Percentiles rank a stretch among this genome's conserved stretches.
Conservation (phyloP, 1,284 basidiomycete genomes). For the Ganoderma meredithae region DNA sequence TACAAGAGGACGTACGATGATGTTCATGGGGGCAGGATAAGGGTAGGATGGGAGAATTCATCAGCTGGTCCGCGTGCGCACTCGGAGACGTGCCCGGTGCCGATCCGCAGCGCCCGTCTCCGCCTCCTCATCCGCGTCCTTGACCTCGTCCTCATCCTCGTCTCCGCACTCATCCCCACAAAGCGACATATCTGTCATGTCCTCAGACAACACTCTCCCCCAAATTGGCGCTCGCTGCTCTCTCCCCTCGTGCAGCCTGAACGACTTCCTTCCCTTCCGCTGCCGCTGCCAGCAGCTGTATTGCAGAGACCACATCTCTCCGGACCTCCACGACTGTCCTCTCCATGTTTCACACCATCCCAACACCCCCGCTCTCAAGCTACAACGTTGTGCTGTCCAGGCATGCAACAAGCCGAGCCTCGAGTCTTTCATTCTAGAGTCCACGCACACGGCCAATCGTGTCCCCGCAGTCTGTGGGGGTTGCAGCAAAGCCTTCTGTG, state of each 20-base stretch:
- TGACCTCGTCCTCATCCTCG: not conserved
- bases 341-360: conserved; percentile 21
- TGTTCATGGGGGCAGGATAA: conserved; percentile 63
- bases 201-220: conserved; percentile 6
- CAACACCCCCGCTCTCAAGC: conserved; percentile 37
- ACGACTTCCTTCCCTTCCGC: conserved; percentile 72
- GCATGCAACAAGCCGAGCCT: conserved; percentile 65
- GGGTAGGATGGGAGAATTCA: conserved; percentile 1
- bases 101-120: conserved; percentile 2
- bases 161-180: not conserved
- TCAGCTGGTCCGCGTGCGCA: not conserved
- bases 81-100: not conserved
- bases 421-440: conserved; percentile 45
- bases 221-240: conserved; percentile 64
- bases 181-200: conserved; percentile 17
- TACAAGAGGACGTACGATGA: conserved; percentile 59
- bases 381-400: conserved; percentile 56
- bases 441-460: conserved; percentile 38
- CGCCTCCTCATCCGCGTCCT: not conserved
- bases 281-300: conserved; percentile 61
- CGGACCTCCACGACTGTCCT: conserved; percentile 64
- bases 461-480: conserved; percentile 52
- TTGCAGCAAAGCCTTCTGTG: conserved; percentile 70
- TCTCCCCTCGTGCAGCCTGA: conserved; percentile 55
- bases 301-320: conserved; percentile 64